phyloP scores from a whole-genome alignment of 805 yeast species.

The Metschnikowia sp. region DNA sequence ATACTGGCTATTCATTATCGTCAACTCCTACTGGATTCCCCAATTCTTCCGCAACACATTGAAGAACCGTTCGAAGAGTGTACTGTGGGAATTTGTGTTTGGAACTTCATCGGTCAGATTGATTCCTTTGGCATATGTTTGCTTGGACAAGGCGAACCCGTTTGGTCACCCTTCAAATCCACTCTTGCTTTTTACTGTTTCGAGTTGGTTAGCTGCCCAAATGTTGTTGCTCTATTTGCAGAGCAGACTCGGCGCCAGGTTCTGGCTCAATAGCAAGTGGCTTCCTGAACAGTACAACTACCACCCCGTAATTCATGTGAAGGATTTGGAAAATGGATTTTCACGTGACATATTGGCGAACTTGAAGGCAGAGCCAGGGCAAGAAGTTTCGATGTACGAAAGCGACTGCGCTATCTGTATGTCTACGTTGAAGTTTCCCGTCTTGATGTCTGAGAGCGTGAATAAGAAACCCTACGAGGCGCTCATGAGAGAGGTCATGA shows the following conservation, averaged over 20 bases:
- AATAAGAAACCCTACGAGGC: constrained; percentile 11
- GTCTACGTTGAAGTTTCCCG: constrained; percentile 29
- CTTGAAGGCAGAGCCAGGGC: constrained; percentile 26
- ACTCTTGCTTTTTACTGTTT: constrained; percentile 42
- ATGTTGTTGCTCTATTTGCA: constrained; percentile 58
- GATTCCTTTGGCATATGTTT: constrained; percentile 63
- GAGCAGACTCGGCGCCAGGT: constrained; percentile 70
- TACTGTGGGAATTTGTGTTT: constrained; percentile 72
- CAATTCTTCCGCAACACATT: constrained; percentile 77
- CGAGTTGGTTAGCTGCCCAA: constrained; percentile 61
- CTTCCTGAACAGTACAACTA: constrained; percentile 84
- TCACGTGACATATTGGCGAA: constrained; percentile 48
- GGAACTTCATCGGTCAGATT: constrained; percentile 64
- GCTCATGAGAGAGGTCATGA: constrained; percentile 53
- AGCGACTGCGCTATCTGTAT: constrained; percentile 90
- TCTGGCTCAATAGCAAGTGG: constrained; percentile 71
- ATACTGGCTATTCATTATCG: constrained; percentile 43
- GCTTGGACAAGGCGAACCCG: constrained; percentile 52
- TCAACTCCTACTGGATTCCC: constrained; percentile 84
- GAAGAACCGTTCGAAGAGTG: constrained; percentile 60
- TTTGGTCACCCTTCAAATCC: constrained; percentile 68
- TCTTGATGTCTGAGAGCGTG: constrained; percentile 4
- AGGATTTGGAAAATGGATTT: constrained; percentile 57
- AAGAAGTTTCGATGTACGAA: constrained; percentile 37
- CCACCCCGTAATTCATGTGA: constrained; percentile 60